These are phyloP conservation scores for Trichaptum fuscoviolaceum DNA, from an alignment of 768 basidiomycete genomes.

Conservation along the genomic window DNA sequence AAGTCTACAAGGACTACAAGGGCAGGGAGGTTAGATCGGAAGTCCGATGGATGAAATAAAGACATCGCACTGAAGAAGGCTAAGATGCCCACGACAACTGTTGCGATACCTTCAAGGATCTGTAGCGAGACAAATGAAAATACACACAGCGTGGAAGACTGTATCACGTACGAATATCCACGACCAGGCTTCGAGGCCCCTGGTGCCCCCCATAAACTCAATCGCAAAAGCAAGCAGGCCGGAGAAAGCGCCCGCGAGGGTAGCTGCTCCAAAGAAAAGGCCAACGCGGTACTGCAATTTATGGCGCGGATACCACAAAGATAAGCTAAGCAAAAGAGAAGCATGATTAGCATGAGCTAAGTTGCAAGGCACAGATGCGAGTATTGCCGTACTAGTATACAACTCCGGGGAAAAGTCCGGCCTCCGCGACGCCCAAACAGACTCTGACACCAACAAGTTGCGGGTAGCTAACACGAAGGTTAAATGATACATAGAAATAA, in stretches of 20 bases:
- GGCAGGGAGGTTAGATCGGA: neutral
- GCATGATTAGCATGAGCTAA: neutral
- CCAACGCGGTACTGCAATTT: slow-evolving; percentile 55
- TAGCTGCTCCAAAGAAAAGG: slow-evolving; percentile 62
- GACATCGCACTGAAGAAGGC: slow-evolving; percentile 41
- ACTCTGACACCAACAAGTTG: slow-evolving; percentile 55
- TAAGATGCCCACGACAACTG: slow-evolving; percentile 49
- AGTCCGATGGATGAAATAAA: neutral
- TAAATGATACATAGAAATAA: neutral
- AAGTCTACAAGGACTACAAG: slow-evolving; percentile 56
- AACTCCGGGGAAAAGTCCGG: slow-evolving; percentile 69
- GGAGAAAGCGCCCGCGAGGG: slow-evolving; percentile 59
- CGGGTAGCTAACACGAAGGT: slow-evolving; percentile 39
- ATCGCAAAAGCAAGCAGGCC: slow-evolving; percentile 54
- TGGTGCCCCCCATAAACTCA: slow-evolving; percentile 43
- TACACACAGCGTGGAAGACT: slow-evolving; percentile 8
- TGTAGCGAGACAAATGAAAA: slow-evolving; percentile 15
- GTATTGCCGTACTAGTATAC: slow-evolving; percentile 53
- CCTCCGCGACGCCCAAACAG: slow-evolving; percentile 61
- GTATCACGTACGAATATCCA: slow-evolving; percentile 55
- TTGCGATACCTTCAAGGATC: slow-evolving; percentile 63
- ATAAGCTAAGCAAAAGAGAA: slow-evolving; percentile 37
- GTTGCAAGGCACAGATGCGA: neutral
- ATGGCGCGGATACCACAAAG: slow-evolving; percentile 65
- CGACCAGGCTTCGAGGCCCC: slow-evolving; percentile 50